Percentiles rank a stretch among this genome's conserved stretches.
Conservation (phyloP, 2,329 filamentous ascomycete genomes). For the Dothideomycetes sp. region DNA sequence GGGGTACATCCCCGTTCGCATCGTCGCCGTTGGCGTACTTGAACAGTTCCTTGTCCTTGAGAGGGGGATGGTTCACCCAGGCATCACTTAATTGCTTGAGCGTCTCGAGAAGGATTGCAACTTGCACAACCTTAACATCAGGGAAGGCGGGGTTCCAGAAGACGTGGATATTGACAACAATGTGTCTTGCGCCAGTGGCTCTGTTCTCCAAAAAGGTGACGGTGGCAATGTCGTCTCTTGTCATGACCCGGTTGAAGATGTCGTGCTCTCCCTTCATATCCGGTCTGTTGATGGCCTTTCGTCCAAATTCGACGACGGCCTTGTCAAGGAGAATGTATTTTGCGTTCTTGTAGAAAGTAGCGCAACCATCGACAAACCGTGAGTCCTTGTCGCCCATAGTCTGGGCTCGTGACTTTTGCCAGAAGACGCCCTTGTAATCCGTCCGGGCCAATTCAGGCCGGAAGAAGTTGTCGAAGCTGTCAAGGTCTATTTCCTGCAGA, state of each 20-base stretch:
- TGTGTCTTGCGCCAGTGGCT: constrained; percentile 76
- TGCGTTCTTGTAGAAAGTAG: constrained; percentile 90
- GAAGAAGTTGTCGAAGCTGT: constrained; percentile 87
- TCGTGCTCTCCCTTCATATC: constrained; percentile 98
- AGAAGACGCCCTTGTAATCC: constrained; percentile 91
- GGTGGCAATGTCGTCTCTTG: constrained; percentile 91
- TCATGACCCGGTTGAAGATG: constrained; percentile 97
- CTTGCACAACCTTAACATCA: constrained; percentile 95
- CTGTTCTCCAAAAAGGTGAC: constrained; percentile 89
- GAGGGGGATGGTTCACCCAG: constrained; percentile 67
- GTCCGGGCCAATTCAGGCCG: constrained; percentile 72
- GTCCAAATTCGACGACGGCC: constrained; percentile 83
- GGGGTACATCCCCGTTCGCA: constrained; percentile 34
- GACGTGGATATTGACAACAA: constrained; percentile 87
- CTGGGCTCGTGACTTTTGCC: constrained; percentile 77
- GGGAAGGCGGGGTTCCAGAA: constrained; percentile 87
- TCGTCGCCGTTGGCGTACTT: constrained; percentile 39
- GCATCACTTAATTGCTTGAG: constrained; percentile 77
- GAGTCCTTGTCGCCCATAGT: constrained; percentile 89
- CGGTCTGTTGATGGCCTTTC: constrained; percentile 83
- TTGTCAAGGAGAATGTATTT: constrained; percentile 85
- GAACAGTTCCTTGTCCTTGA: constrained; percentile 61
- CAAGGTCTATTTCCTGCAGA: constrained; percentile 84
- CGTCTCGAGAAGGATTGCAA: constrained; percentile 87
- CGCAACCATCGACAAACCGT: constrained; percentile 86